Evolutionary conservation across 257 asterid genomes (phyloP).

Genomic region (Solanum sparsipilum): DNA sequence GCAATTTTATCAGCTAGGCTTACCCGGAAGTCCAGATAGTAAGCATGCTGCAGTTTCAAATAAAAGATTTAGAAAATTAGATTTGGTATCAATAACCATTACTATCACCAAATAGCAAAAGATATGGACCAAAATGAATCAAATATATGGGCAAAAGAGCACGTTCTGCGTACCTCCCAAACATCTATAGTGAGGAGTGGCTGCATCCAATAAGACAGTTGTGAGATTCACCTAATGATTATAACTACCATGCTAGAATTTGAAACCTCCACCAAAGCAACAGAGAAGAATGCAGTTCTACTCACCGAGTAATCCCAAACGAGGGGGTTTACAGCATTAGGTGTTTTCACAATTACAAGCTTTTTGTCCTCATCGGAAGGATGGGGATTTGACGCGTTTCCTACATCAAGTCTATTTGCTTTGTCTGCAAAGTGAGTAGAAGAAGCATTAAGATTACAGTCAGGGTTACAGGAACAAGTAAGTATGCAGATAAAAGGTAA

Average conservation of each 20-base stretch:
- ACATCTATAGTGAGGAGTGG: slow-evolving; percentile 91
- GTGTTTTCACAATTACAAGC: slow-evolving; percentile 82
- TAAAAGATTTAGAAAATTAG: neutral
- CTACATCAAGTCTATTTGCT: slow-evolving; percentile 74
- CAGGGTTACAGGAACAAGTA: neutral
- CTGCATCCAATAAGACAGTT: slow-evolving; percentile 33
- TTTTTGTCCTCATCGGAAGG: slow-evolving; percentile 81
- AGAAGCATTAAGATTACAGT: neutral
- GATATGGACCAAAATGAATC: neutral
- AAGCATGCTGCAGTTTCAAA: slow-evolving; percentile 58
- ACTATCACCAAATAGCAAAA: neutral
- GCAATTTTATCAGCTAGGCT: slow-evolving; percentile 1
- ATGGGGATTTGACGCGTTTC: slow-evolving; percentile 68
- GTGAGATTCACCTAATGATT: neutral
- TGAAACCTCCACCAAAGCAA: neutral
- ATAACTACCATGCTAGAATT: neutral
- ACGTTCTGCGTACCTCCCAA: slow-evolving; percentile 69
- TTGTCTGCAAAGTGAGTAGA: slow-evolving; percentile 35
- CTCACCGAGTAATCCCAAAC: slow-evolving; percentile 91
- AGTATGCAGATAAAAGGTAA: neutral
- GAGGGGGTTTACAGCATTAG: slow-evolving; percentile 93
- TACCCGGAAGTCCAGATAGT: slow-evolving; percentile 91
- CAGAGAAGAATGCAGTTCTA: neutral
- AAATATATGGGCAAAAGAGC: neutral
- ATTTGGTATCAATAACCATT: neutral